Evolutionary conservation across 2,329 filamentous ascomycete genomes (phyloP).

Genomic region (Massarina eburnea): DNA sequence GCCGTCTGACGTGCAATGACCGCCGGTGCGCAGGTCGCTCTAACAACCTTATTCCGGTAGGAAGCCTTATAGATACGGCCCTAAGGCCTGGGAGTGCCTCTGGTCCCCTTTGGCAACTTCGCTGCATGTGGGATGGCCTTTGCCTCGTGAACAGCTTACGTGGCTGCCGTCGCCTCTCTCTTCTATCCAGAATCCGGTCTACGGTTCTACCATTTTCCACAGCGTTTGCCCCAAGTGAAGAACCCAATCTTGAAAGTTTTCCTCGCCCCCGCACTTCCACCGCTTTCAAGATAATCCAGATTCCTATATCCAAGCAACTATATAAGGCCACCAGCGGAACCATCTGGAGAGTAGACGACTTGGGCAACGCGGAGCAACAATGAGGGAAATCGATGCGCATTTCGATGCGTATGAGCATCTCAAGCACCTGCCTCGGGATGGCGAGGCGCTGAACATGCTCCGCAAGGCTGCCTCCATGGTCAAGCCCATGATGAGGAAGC

Average conservation of each 20-base stretch:
- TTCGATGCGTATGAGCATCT: slow-evolving; percentile 55
- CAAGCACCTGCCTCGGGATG: slow-evolving; percentile 46
- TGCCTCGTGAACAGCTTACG: slow-evolving; percentile 25
- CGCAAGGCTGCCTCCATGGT: slow-evolving; percentile 84
- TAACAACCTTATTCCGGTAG: not conserved
- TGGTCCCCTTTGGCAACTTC: not conserved
- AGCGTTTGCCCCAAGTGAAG: not conserved
- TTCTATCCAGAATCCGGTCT: slow-evolving; percentile 20
- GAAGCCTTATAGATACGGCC: slow-evolving; percentile 1
- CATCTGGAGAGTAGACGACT: not conserved
- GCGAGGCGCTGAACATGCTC: slow-evolving; percentile 60
- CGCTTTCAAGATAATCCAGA: not conserved
- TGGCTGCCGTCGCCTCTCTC: slow-evolving; percentile 20
- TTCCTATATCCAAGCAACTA: not conserved
- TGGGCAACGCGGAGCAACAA: slow-evolving; percentile 12
- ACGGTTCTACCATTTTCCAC: slow-evolving; percentile 17
- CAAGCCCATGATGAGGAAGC: slow-evolving; percentile 91
- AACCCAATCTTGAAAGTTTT: not conserved
- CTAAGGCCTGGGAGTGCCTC: not conserved
- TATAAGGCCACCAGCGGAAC: not conserved
- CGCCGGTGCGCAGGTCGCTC: not conserved
- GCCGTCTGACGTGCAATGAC: not conserved
- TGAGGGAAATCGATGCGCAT: slow-evolving; percentile 51
- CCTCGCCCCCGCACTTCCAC: not conserved
- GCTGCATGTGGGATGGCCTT: not conserved